Base-by-base conservation (phyloP, 495 filamentous ascomycete genomes). In the Aspergillus steynii region DNA sequence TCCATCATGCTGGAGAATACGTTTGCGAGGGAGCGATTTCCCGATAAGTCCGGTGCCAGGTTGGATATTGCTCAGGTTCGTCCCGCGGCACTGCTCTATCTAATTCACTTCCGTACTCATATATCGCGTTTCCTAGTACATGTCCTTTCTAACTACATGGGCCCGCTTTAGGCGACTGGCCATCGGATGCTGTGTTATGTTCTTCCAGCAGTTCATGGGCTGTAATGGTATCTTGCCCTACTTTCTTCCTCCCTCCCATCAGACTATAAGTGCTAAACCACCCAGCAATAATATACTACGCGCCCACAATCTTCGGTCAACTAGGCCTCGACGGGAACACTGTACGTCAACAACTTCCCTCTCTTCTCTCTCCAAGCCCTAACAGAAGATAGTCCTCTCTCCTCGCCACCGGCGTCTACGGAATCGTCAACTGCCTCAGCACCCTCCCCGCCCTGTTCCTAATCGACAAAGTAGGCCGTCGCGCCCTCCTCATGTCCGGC, bases 161-260 rank as follows among this genome's bases (percentile, higher is more conserved):
- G 84, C 85, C 27, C 81, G 92, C 10, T 93, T 94, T 77, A 82
- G 83, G 65, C 87, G 84, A 14, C 82, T 82, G 71, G 81, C 88
- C 25, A 92, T 94, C 85, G 88, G 92, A 58, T 88, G 85, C 69
- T 86, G 87, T 29, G 88, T 92, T 20, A 92, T 91, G 90, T 84
- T 85, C 72, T 88, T 90, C 78, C 86, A 91, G 76, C 87, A 92
- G 71, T 93, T 89, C 82, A 88, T 86, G 26, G 89, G 90, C 20
- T 77, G 75, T 57, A 77, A 78, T 58, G 77, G 69, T 72, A 50
- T 29, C 55, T 68, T 25, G 29, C 14, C 20, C 4, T 50, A 48
- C 29, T 57, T 68, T n/a, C 37, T 14, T 25, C 4, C 47, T 27
- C 10, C 15, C 3, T 50, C n/a, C 53, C 8, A 42, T 1, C 37